Evolutionary conservation across 2,329 filamentous ascomycete species (phyloP).

Genomic region (Trichoderma koningii): DNA sequence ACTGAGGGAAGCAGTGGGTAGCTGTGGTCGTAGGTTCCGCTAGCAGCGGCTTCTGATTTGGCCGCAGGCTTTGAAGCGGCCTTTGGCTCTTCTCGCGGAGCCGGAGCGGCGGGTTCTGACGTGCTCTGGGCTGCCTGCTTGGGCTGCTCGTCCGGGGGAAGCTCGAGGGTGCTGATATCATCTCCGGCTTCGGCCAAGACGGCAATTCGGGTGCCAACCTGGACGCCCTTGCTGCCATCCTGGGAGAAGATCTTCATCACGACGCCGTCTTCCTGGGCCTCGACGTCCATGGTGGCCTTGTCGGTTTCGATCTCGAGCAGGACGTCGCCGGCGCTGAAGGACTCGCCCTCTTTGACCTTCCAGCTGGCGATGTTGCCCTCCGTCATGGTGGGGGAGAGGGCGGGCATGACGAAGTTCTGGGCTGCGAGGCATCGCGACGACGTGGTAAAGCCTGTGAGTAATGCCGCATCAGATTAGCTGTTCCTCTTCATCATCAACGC

Average conservation of each 20-base stretch:
- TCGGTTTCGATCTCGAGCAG: conserved; percentile 92
- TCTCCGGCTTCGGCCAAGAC: conserved; percentile 81
- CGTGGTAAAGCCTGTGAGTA: conserved; percentile 62
- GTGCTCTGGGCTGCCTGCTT: conserved; percentile 40
- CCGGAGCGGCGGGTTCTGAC: conserved; percentile 27
- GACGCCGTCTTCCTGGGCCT: conserved; percentile 86
- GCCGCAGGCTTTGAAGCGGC: conserved; percentile 32
- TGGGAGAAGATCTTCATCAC: conserved; percentile 78
- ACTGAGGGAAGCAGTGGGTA: conserved; percentile 84
- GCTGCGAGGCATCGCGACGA: conserved; percentile 67
- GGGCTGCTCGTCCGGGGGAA: conserved; percentile 67
- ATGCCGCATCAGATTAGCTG: background rate
- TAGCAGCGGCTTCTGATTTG: conserved; percentile 37
- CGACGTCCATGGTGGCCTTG: conserved; percentile 93
- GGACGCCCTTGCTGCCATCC: conserved; percentile 73
- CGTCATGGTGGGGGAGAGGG: conserved; percentile 89
- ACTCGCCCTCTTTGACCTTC: conserved; percentile 85
- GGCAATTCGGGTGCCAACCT: conserved; percentile 79
- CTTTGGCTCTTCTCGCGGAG: conserved; percentile 37
- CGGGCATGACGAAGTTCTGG: conserved; percentile 89
- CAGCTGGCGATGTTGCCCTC: conserved; percentile 85
- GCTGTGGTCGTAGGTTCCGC: conserved; percentile 63
- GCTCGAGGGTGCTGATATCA: conserved; percentile 71
- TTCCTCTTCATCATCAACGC: background rate
- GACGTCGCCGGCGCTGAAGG: conserved; percentile 80